A percentile compares a stretch with the other conserved stretches of the same genome.
Conservation (phyloP, 1,139 yeast species). For the Geotrichum reessii region DNA sequence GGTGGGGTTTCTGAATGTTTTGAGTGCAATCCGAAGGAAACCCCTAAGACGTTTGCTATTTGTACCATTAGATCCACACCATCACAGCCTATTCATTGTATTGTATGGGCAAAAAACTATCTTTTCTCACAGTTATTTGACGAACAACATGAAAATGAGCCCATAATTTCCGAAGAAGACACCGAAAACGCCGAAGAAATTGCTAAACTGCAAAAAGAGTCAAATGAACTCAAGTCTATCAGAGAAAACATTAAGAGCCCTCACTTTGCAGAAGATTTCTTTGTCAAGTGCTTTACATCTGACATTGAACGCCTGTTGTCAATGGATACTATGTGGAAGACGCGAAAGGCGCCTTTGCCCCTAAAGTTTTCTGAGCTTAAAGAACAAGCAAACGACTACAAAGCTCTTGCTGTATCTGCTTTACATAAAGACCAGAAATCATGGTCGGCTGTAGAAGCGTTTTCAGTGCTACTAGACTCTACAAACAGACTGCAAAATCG, state of each 20-base stretch:
- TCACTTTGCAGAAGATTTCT: conserved; percentile 38
- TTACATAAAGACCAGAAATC: conserved; percentile 51
- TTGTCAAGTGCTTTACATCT: conserved; percentile 48
- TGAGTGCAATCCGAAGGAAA: conserved; percentile 80
- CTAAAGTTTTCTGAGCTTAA: conserved; percentile 37
- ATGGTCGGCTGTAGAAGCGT: conserved; percentile 62
- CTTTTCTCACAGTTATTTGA: conserved; percentile 76
- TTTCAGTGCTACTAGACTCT: conserved; percentile 53
- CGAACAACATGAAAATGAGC: conserved; percentile 44
- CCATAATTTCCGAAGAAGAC: conserved; percentile 47
- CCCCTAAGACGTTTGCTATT: conserved; percentile 89
- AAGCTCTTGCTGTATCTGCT: conserved; percentile 25
- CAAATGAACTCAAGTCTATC: conserved; percentile 67
- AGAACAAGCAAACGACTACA: conserved; percentile 17
- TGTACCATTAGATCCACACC: conserved; percentile 97
- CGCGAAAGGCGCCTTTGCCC: conserved; percentile 63
- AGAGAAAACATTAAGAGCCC: conserved; percentile 39
- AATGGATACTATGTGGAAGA: conserved; percentile 76
- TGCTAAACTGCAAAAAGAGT: conserved; percentile 61
- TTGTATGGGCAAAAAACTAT: conserved; percentile 96
- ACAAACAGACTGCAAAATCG: conserved; percentile 47
- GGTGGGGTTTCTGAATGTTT: conserved; percentile 87
- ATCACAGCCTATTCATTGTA: conserved; percentile 90
- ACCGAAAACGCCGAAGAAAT: conserved; percentile 46
- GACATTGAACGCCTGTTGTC: conserved; percentile 70